Percentiles rank a stretch among this genome's conserved stretches.
Evolutionary conservation across 2,329 filamentous ascomycete genomes (phyloP).

Genomic region (Clarireedia hainanense): DNA sequence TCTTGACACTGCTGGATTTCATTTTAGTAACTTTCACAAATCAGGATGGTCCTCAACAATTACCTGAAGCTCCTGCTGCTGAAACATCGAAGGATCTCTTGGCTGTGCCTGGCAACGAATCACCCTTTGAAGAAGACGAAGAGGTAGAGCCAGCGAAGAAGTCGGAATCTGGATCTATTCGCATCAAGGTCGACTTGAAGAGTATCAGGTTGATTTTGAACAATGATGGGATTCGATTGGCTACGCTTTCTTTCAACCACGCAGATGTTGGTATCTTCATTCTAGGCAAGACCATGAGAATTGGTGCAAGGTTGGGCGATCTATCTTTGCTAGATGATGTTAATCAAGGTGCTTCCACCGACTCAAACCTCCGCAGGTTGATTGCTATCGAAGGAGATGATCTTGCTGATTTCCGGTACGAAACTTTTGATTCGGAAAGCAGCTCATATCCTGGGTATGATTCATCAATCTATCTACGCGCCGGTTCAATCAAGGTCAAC

Average conservation of each 20-base stretch:
- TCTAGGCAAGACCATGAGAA: constrained; percentile 75
- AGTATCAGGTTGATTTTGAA: constrained; percentile 92
- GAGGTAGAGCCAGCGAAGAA: constrained; percentile 11
- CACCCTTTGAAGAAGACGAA: constrained; percentile 19
- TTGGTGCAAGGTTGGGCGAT: constrained; percentile 80
- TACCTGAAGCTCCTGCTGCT: constrained; percentile 20
- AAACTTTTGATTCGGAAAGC: constrained; percentile 77
- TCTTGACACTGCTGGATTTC: constrained; percentile 90
- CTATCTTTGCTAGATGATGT: constrained; percentile 88
- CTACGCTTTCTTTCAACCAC: constrained; percentile 85
- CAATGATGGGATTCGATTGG: constrained; percentile 91
- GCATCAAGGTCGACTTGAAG: constrained; percentile 88
- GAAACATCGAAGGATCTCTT: constrained; percentile 25
- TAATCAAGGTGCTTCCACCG: constrained; percentile 76
- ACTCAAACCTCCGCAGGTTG: constrained; percentile 75
- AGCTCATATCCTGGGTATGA: constrained; percentile 84
- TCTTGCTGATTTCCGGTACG: constrained; percentile 92
- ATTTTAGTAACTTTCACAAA: constrained; percentile 84
- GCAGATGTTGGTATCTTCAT: constrained; percentile 88
- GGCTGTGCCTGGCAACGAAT: neutral
- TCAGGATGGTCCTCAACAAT: constrained; percentile 40
- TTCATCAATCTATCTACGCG: constrained; percentile 80
- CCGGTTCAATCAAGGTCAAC: constrained; percentile 93
- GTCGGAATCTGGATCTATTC: constrained; percentile 46
- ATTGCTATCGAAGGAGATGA: constrained; percentile 94